Conservation (phyloP, 257 asterid species). For the Osmanthus fragrans region DNA sequence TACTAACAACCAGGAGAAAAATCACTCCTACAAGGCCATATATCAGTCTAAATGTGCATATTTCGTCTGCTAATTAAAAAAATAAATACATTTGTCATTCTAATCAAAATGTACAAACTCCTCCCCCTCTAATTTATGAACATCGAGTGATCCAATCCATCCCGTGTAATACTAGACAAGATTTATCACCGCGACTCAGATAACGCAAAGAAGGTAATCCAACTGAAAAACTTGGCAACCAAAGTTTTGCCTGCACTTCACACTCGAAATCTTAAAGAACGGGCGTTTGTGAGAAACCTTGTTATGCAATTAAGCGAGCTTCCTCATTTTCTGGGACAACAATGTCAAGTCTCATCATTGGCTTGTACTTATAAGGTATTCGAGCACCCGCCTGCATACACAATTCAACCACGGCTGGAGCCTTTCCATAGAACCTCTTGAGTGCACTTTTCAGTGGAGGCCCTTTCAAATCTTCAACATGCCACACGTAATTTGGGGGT, state of each 20-base stretch:
- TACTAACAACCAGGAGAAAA: background rate
- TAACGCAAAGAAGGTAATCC: background rate
- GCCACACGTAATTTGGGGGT: constrained; percentile 88
- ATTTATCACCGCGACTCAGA: background rate
- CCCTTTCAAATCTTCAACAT: constrained; percentile 70
- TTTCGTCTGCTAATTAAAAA: background rate
- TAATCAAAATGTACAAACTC: background rate
- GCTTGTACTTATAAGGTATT: constrained; percentile 64
- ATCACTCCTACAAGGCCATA: background rate
- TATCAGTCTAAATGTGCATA: background rate
- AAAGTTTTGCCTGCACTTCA: background rate
- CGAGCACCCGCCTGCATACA: constrained; percentile 92
- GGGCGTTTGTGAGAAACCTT: background rate
- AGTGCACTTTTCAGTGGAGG: constrained; percentile 54
- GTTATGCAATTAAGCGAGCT: constrained; percentile 64
- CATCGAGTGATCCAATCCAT: background rate
- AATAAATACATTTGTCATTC: background rate
- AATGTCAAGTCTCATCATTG: constrained; percentile 90
- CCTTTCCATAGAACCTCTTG: constrained; percentile 81
- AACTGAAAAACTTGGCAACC: background rate
- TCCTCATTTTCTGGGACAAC: constrained; percentile 76
- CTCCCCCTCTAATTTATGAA: background rate
- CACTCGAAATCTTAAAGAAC: background rate
- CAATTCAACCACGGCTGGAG: constrained; percentile 81
- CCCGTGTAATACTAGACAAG: background rate